These are phyloP conservation scores for Hibiscus trionum DNA, from an alignment of 345 rosid species.

Conservation along the genomic window DNA sequence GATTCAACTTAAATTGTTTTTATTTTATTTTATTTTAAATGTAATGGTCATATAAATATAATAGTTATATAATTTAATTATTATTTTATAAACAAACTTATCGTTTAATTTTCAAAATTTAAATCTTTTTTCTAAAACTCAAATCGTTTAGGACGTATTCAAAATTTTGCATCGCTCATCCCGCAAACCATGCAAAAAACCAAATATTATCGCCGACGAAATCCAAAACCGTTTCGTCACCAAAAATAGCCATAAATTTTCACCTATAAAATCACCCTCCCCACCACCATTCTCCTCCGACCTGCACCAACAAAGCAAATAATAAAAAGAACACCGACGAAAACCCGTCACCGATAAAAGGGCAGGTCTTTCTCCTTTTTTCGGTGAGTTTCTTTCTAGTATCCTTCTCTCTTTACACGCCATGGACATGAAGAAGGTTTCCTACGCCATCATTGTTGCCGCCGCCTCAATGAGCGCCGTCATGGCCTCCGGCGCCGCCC, in stretches of 20 bases:
- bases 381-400: background rate
- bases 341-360: background rate
- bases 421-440: constrained; percentile 78
- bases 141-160: background rate
- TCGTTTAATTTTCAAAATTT: too few relatives aligned
- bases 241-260: background rate
- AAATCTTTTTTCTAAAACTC: background rate
- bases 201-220: background rate
- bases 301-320: constrained; percentile 1
- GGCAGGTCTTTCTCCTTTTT: background rate
- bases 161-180: background rate
- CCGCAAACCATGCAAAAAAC: constrained; percentile 11
- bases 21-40: too few relatives aligned
- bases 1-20: too few relatives aligned
- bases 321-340: background rate
- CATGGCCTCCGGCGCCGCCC: constrained; percentile 34
- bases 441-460: constrained; percentile 37
- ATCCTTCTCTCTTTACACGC: background rate
- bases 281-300: background rate
- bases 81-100: too few relatives aligned
- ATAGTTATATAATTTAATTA: too few relatives aligned
- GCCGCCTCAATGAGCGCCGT: constrained; percentile 52
- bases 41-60: too few relatives aligned
- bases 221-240: background rate
- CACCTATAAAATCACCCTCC: background rate